phyloP scores from a whole-genome alignment of 73 alveolate species.

The Uronychia setigera region DNA sequence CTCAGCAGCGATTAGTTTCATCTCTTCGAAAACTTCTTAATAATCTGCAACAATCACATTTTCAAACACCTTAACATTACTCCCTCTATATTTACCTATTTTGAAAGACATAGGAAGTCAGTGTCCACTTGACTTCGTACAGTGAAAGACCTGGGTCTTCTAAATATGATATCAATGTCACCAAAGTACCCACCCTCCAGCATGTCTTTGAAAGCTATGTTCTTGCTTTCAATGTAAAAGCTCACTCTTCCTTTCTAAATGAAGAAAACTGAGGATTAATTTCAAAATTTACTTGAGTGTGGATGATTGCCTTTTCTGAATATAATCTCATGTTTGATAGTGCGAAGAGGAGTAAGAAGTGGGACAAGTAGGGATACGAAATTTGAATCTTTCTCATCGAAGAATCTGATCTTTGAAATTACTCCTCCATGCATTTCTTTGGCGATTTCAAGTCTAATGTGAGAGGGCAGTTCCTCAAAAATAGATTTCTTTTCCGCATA shows the following conservation, averaged over 20 bases:
- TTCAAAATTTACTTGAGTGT: constrained; percentile 15
- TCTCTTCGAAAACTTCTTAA: constrained; percentile 1
- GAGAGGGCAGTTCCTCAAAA: constrained; percentile 56
- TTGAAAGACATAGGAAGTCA: constrained; percentile 43
- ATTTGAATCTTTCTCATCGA: constrained; percentile 60
- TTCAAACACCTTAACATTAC: no score
- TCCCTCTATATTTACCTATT: no score
- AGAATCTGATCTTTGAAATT: constrained; percentile 46
- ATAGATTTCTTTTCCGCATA: constrained; percentile 51
- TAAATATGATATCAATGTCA: constrained; percentile 57
- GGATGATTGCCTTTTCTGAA: constrained; percentile 59
- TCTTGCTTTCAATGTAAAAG: constrained; percentile 40
- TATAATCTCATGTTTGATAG: constrained; percentile 31
- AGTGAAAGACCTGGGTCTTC: constrained; percentile 39
- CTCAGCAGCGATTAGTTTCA: constrained; percentile 9
- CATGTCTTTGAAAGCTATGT: constrained; percentile 55
- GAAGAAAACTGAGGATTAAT: constrained; percentile 27
- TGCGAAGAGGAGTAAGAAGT: constrained; percentile 51
- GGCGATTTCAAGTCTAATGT: constrained; percentile 54
- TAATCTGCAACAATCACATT: background rate
- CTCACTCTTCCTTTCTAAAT: constrained; percentile 60
- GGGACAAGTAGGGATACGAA: constrained; percentile 64
- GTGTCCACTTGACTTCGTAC: constrained; percentile 36
- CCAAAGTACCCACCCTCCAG: constrained; percentile 73
- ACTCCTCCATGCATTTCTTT: constrained; percentile 54